phyloP scores from a whole-genome alignment of 176 grass and related monocot species.

The Zoysia japonica region DNA sequence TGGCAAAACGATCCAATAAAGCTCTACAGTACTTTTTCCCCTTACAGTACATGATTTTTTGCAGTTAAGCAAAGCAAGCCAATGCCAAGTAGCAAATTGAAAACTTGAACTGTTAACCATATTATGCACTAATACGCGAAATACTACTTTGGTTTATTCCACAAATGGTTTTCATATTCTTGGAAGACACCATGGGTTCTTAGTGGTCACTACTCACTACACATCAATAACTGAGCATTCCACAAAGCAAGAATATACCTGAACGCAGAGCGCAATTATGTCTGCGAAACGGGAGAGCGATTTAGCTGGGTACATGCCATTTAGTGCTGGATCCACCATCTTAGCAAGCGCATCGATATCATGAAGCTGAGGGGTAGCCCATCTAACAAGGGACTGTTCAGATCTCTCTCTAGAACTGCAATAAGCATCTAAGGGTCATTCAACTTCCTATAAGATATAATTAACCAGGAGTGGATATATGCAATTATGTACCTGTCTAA shows the following conservation, averaged over 20 bases:
- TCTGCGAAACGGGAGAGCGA: constrained; percentile 94
- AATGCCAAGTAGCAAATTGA: not conserved
- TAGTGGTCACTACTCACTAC: constrained; percentile 7
- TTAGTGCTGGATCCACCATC: constrained; percentile 95
- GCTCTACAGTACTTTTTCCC: not conserved
- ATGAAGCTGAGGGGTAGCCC: constrained; percentile 98
- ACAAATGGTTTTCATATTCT: not conserved
- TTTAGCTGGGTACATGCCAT: constrained; percentile 99
- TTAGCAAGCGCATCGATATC: constrained; percentile 94
- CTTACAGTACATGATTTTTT: not conserved
- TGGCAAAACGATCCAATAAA: not conserved
- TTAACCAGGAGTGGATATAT: constrained; percentile 23
- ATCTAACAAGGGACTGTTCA: constrained; percentile 95
- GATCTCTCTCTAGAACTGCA: constrained; percentile 87
- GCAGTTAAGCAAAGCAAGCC: not conserved
- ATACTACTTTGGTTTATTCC: not conserved
- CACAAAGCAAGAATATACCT: constrained; percentile 55
- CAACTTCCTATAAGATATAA: not conserved
- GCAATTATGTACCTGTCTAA: constrained; percentile 71
- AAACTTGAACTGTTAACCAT: constrained; percentile 1
- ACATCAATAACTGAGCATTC: constrained; percentile 2
- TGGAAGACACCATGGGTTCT: constrained; percentile 8
- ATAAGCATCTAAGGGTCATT: constrained; percentile 17
- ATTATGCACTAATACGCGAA: not conserved
- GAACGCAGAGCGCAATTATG: constrained; percentile 93